Base-by-base conservation (phyloP, 768 basidiomycete species). In the Mycena venus region DNA sequence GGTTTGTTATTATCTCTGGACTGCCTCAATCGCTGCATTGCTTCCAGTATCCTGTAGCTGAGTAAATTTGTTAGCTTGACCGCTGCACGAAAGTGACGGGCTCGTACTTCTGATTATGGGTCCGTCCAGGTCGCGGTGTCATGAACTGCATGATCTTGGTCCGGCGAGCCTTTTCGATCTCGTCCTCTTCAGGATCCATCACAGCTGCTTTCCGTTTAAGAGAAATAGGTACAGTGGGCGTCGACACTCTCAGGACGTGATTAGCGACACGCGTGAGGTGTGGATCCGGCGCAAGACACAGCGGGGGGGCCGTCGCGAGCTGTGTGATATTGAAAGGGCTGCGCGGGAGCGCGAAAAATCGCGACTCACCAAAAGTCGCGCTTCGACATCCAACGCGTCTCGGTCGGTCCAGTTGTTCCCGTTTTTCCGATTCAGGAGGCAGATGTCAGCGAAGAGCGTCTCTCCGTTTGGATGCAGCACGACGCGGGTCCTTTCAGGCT, bases 211-310 rank as follows among this genome's bases (percentile, higher is more conserved):
- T 96, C 23, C 95, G 89, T 75, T 96, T 96, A 73, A 95, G 84
- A 1, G 95, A 92, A 21, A 88, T 84, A 2, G 94, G 94, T 19
- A 91, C 88, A n/a, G 91, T 88, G 0, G 94, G 93, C 0, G 91
- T 91, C 1, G 95, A 93, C 0, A 93, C 91, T 67, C 94, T 87
- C 51, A 94, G 84, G 7, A 94, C 88, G 75, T 91, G 91, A 80
- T 96, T 96, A 12, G 90, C 94, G 25, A 95, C 89, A 49, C 95
- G 90, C 25, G 92, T 88, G 40, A 96, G 87, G 79, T 93, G 92
- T 2, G 93, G 91, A 78, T 96, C 90, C 3, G 95, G 95, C 75
- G 94, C 91, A 32, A 96, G 88, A 80, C 95, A 96, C 55, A 96
- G 85, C 7, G 95, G 92, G 7, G 92, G 89, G 0, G 93, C 84